Percentiles rank a stretch among this genome's conserved stretches.
Conservation (phyloP, 345 rosid genomes). For the Limnanthes douglasii region DNA sequence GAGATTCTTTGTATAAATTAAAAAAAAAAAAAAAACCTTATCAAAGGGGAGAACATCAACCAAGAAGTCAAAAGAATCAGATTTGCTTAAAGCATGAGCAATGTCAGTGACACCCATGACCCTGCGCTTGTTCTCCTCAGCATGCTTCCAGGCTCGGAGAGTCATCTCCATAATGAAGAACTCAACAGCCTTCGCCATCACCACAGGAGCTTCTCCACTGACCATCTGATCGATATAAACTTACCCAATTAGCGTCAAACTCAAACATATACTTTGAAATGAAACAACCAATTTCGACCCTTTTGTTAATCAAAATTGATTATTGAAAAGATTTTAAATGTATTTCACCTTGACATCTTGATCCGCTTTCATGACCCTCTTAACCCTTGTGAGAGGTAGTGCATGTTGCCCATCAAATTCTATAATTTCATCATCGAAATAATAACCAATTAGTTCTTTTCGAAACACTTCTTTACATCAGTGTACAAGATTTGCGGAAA, state of each 20-base stretch:
- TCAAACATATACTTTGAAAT: neutral
- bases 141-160: conserved; percentile 16
- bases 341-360: conserved; percentile 18
- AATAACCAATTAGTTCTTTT: too few species aligned
- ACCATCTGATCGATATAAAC: conserved; percentile 11
- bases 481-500: too few species aligned
- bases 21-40: too few species aligned
- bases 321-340: neutral
- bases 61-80: conserved; percentile 6
- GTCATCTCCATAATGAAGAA: conserved; percentile 15
- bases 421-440: too few species aligned
- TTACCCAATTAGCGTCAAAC: neutral
- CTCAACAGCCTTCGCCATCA: conserved; percentile 22
- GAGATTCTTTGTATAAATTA: too few species aligned
- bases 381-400: conserved; percentile 28
- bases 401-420: too few species aligned
- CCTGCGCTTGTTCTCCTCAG: conserved; percentile 10
- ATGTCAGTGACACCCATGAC: conserved; percentile 7
- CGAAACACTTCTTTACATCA: too few species aligned
- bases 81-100: conserved; percentile 1
- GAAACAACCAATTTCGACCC: neutral
- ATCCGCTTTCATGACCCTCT: conserved; percentile 21
- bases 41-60: too few species aligned
- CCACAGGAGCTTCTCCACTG: conserved; percentile 12
- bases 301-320: neutral